phyloP scores from a whole-genome alignment of 331 rosid species.

The Rhamnella rubrinervis region DNA sequence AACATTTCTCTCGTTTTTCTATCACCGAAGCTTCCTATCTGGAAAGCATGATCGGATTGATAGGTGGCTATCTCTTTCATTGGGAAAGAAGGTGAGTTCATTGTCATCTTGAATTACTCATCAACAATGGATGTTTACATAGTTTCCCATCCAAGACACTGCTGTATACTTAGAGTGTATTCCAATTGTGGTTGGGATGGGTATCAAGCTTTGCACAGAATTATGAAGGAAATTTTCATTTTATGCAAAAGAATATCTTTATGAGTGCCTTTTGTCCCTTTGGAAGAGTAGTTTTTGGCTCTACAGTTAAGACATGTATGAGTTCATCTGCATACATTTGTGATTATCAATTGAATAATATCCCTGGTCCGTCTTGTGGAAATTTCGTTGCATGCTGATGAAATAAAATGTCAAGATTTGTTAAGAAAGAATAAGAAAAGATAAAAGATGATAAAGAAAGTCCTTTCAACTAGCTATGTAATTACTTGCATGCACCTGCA shows the following conservation, averaged over 20 bases:
- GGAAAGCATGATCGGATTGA: constrained; percentile 74
- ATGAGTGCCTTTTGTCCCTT: neutral
- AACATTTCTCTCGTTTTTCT: constrained; percentile 60
- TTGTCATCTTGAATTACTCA: constrained; percentile 6
- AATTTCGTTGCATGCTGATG: neutral
- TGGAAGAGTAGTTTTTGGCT: neutral
- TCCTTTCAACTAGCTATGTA: too few relatives aligned
- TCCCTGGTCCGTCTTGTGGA: neutral
- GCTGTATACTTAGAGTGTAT: neutral
- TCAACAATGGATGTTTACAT: neutral
- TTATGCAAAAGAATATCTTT: neutral
- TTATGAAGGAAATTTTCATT: neutral
- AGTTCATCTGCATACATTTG: too few relatives aligned
- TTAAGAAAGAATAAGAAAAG: too few relatives aligned
- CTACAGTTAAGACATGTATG: neutral
- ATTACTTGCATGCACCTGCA: too few relatives aligned
- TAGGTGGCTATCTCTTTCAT: constrained; percentile 55
- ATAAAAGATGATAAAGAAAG: too few relatives aligned
- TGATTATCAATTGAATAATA: too few relatives aligned
- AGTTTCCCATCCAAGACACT: neutral
- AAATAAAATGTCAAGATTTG: neutral
- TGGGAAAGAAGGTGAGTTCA: constrained; percentile 71
- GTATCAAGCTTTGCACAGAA: neutral
- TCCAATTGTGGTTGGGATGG: neutral
- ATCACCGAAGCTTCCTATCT: constrained; percentile 64